Evolutionary conservation across 2,329 filamentous ascomycete genomes (phyloP), one percentile per base, ranked within the genome.

Genomic region (Fusarium chuoi): DNA sequence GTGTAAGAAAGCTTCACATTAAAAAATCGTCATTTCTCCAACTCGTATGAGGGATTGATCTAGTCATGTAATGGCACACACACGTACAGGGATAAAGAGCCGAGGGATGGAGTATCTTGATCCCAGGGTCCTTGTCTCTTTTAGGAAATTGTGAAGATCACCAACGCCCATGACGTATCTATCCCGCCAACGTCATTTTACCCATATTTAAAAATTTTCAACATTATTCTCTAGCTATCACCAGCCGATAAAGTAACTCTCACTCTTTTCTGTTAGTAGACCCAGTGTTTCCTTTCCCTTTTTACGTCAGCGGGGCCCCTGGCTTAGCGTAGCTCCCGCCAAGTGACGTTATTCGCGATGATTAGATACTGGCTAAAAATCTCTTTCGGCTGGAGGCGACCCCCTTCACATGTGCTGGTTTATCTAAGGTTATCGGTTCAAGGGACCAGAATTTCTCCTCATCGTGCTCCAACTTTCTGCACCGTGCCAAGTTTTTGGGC

Each of bases 351-450:
- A 7, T 41, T 10, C 3, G 5, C 13, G 26, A 42, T 57, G 7
- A 24, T n/a, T 6, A 17, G 28, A 17, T 18, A n/a, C 36, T 20
- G 18, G 33, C 14, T 35, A 17, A 12, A 70, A 58, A 58, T 52
- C 9, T 70, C 65, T 69, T 57, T 64, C 65, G 26, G 39, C 11
- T 17, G 18, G 58, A 28, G 62, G 44, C 33, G 20, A 44, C 48
- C 26, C 5, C 5, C 3, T 49, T 57, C 38, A 61, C 62, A 48
- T 68, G 65, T 38, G 39, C 51, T 69, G 48, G 48, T 48, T 70
- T 70, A 70, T 70, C 67, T 70, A 70, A 70, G 65, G 67, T 70
- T 70, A 70, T 70, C 67, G 20, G 18, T 17, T n/a, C 24, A n/a
- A 39, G 22, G 52, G 41, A 48, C 49, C 48, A 24, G 15, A 36